Evolutionary conservation across 805 yeast species (phyloP), one percentile per base, ranked within the genome.

Genomic region (Tetrapisispora phaffii): DNA sequence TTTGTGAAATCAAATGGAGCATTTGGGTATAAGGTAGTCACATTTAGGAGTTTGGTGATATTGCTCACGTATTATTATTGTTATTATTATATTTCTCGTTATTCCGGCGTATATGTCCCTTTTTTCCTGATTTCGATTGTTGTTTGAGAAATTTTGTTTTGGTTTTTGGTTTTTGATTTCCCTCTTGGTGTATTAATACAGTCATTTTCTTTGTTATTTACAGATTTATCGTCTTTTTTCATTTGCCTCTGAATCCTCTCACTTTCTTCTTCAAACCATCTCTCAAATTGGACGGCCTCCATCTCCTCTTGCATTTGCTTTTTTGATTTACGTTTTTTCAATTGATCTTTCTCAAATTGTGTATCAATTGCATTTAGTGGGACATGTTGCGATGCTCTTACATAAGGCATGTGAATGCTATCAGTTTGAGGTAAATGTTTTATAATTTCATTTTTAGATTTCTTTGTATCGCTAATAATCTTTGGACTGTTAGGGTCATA

Each of bases 261-360:
- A 44, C 86, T 73, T 56, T 88, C 96, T 51, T 76, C 79, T 32
- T 76, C 82, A 89, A 95, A 88, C 96, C 96, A 88, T 48, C 68
- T 73, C 24, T 81, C 88, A 67, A 88, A 88, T 57, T 81, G 87
- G 56, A 85, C 85, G 50, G 88, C 96, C 51, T 80, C 81, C 57
- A 80, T 82, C 39, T 83, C 74, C 47, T 88, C 95, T 39, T 76
- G 32, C 79, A 36, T 85, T 61, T 1, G 85, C 70, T 44, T 70
- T 70, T 19, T 47, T 22, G 34, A 46, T 49, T 21, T 39, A 4
- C 28, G 35, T 22, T n/a, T 34, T 34, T 15, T 19, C 31, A 19
- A 4, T 15, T 28, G 21, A 26, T 35, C 46, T 16, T 34, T 35
- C 2, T 22, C 44, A 1, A 35, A 16, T 19, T 34, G 28, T 2